These are phyloP conservation scores for Phialocephala sp. DNA, from an alignment of 2,329 filamentous ascomycete genomes.

Conservation along the genomic window DNA sequence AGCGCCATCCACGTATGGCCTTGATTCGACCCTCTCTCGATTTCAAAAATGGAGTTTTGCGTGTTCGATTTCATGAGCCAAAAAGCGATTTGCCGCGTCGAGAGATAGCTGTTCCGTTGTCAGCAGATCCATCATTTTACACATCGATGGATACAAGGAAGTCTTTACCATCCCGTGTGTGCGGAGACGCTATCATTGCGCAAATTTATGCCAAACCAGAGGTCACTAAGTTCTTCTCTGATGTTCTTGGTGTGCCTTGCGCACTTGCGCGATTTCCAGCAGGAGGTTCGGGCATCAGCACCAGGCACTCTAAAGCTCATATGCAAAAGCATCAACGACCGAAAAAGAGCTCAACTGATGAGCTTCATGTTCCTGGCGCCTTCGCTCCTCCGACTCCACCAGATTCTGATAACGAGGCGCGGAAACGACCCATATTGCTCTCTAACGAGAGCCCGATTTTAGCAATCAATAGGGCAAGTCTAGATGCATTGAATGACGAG, in stretches of 20 bases:
- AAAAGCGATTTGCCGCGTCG: slow-evolving; percentile 35
- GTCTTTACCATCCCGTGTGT: slow-evolving; percentile 69
- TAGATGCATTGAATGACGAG: slow-evolving; percentile 76
- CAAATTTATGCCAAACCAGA: slow-evolving; percentile 70
- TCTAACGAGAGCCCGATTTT: slow-evolving; percentile 96
- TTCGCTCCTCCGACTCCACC: slow-evolving; percentile 61
- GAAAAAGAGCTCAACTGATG: slow-evolving; percentile 18
- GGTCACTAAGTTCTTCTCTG: slow-evolving; percentile 79
- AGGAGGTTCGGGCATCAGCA: slow-evolving; percentile 61
- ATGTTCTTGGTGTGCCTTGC: slow-evolving; percentile 77
- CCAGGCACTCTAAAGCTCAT: slow-evolving; percentile 74
- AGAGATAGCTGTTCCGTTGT: slow-evolving; percentile 66
- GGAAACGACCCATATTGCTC: slow-evolving; percentile 68
- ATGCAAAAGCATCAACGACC: slow-evolving; percentile 62
- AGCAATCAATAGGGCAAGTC: slow-evolving; percentile 78
- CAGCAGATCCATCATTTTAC: slow-evolving; percentile 67
- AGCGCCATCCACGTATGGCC: slow-evolving; percentile 86
- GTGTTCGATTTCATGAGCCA: slow-evolving; percentile 58
- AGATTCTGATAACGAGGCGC: slow-evolving; percentile 59
- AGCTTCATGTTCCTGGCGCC: slow-evolving; percentile 53
- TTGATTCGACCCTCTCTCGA: slow-evolving; percentile 79
- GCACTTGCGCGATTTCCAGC: slow-evolving; percentile 83
- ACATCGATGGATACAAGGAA: slow-evolving; percentile 47
- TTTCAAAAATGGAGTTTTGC: slow-evolving; percentile 68
- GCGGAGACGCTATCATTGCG: slow-evolving; percentile 77